phyloP scores from a whole-genome alignment of 192 early-diverging fungal species.

The Coemansia biformis region DNA sequence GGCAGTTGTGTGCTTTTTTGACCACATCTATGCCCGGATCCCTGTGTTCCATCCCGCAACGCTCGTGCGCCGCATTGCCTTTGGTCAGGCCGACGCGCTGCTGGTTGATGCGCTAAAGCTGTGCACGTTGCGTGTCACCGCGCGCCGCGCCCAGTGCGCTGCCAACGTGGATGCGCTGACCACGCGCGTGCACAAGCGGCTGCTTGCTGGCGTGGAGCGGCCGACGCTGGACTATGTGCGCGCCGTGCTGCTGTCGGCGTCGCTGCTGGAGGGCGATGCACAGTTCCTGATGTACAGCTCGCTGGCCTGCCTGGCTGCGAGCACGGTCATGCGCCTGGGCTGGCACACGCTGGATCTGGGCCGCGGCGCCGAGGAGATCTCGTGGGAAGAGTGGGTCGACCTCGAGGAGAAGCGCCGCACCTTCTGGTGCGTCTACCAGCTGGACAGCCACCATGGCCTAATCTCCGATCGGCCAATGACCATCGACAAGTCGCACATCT shows the following conservation, averaged over 20 bases:
- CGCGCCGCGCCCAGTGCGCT: slow-evolving; percentile 17
- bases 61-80: slow-evolving; percentile 36
- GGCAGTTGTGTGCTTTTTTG: slow-evolving; percentile 37
- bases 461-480: slow-evolving; percentile 44
- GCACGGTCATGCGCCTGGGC: slow-evolving; percentile 38
- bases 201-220: slow-evolving; percentile 31
- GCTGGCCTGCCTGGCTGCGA: slow-evolving; percentile 38
- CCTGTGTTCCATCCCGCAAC: slow-evolving; percentile 47
- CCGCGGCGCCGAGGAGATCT: slow-evolving; percentile 3
- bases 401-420: slow-evolving; percentile 42
- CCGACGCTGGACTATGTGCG: slow-evolving; percentile 45
- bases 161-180: slow-evolving; percentile 29
- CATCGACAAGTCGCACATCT: slow-evolving; percentile 32
- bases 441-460: slow-evolving; percentile 44
- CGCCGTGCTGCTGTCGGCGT: slow-evolving; percentile 35
- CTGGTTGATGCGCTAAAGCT: slow-evolving; percentile 39
- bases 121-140: slow-evolving; percentile 29
- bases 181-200: slow-evolving; percentile 21
- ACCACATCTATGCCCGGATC: slow-evolving; percentile 41
- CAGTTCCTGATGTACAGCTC: slow-evolving; percentile 44
- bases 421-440: slow-evolving; percentile 49
- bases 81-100: slow-evolving; percentile 29
- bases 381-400: slow-evolving; percentile 37
- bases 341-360: slow-evolving; percentile 48
- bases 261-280: slow-evolving; percentile 29